A percentile compares a stretch with the other conserved stretches of the same genome.
These are phyloP conservation scores for Ophiostoma tasmaniense DNA, from an alignment of 2,329 filamentous ascomycete species.

Conservation along the genomic window DNA sequence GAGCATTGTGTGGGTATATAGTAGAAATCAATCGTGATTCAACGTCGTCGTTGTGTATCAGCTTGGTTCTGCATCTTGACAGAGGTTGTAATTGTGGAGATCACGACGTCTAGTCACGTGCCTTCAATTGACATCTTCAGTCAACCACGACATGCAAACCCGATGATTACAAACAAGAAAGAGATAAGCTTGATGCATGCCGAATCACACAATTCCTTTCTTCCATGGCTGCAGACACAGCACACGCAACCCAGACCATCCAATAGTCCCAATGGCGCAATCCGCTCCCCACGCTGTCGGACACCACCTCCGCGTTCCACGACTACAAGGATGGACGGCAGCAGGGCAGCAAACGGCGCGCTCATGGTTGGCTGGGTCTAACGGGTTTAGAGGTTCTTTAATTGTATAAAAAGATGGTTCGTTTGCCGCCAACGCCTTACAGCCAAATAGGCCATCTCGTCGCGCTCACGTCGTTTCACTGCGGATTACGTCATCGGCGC, in stretches of 20 bases:
- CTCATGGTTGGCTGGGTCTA: not conserved
- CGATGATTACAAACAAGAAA: not conserved
- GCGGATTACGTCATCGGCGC: slow-evolving; percentile 4
- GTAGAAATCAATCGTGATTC: not conserved
- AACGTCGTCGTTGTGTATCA: not conserved
- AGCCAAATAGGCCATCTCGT: not conserved
- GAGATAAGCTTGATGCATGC: not conserved
- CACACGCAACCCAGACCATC: not conserved
- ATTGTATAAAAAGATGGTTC: not conserved
- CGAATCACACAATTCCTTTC: not conserved
- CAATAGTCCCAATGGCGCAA: not conserved
- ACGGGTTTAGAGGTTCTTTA: not conserved
- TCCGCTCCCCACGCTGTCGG: not conserved
- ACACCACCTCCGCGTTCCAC: not conserved
- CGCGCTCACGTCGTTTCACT: slow-evolving; percentile 1
- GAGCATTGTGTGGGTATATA: not conserved
- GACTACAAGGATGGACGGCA: not conserved
- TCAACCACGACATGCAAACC: not conserved
- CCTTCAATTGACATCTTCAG: not conserved
- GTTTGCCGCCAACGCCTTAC: not conserved
- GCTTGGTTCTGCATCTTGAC: not conserved
- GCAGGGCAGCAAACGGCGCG: not conserved
- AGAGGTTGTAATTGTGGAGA: slow-evolving; percentile 5
- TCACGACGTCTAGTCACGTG: not conserved
- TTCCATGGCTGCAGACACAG: not conserved